These are phyloP conservation scores for Dothideomycetidae sp. DNA, from an alignment of 2,329 filamentous ascomycete genomes.

Conservation along the genomic window DNA sequence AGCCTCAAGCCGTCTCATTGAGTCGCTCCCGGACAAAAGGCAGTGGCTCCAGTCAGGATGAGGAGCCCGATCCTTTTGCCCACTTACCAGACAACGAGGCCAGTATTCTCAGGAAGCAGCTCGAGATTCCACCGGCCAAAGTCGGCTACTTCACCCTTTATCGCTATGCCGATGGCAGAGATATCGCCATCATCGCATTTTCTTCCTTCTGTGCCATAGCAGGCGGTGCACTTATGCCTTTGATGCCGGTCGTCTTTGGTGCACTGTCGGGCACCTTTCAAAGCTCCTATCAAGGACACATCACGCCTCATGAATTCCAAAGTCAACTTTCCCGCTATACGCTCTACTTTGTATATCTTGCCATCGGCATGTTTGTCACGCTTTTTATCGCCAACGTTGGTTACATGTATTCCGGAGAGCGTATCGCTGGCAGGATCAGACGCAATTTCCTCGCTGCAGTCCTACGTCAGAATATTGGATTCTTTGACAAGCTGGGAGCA, in stretches of 20 bases:
- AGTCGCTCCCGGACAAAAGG: constrained; percentile 1
- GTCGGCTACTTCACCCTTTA: constrained; percentile 30
- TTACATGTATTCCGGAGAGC: constrained; percentile 56
- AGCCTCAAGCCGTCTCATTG: constrained; percentile 1
- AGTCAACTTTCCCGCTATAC: constrained; percentile 48
- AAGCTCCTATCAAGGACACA: constrained; percentile 39
- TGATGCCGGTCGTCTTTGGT: constrained; percentile 51
- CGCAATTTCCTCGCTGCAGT: constrained; percentile 73
- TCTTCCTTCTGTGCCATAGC: constrained; percentile 23
- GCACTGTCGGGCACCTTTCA: constrained; percentile 60
- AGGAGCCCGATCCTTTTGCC: constrained; percentile 20
- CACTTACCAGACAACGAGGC: constrained; percentile 27
- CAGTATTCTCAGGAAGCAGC: constrained; percentile 24
- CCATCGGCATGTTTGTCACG: constrained; percentile 62
- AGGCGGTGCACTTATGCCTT: constrained; percentile 23
- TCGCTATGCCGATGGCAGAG: constrained; percentile 30
- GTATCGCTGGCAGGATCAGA: constrained; percentile 39
- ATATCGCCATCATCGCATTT: constrained; percentile 27
- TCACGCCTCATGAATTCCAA: constrained; percentile 43
- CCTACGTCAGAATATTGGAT: constrained; percentile 77
- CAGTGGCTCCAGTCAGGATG: constrained; percentile 4
- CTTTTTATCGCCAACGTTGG: constrained; percentile 71
- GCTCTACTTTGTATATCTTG: constrained; percentile 76
- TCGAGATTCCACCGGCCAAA: constrained; percentile 28
- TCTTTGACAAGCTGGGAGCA: constrained; percentile 83